Conservation (phyloP, 192 early-diverging fungal species). For the Coemansia sp. region DNA sequence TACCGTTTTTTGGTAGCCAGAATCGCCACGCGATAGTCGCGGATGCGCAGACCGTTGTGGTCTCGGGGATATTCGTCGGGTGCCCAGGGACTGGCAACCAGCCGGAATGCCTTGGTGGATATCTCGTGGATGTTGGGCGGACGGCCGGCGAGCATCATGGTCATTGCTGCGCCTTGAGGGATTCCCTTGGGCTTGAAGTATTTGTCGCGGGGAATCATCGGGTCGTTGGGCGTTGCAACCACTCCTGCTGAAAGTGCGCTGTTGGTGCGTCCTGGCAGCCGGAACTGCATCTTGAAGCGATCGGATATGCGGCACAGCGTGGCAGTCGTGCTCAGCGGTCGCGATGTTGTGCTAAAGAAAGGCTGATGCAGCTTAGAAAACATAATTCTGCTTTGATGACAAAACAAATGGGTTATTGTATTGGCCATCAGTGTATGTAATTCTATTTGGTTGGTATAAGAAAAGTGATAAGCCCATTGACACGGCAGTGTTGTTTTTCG, state of each 20-base stretch:
- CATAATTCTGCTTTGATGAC: background rate
- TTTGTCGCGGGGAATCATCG: constrained; percentile 37
- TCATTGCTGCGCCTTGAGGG: background rate
- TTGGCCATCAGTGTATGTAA: too few relatives aligned
- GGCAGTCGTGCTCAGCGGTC: constrained; percentile 13
- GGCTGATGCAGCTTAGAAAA: background rate
- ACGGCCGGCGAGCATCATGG: constrained; percentile 7
- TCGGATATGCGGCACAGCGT: constrained; percentile 20
- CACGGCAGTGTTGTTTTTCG: background rate
- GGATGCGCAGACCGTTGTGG: constrained; percentile 45
- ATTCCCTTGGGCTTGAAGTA: constrained; percentile 51
- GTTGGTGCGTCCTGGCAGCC: constrained; percentile 38
- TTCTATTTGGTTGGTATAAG: too few relatives aligned
- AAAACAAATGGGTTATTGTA: background rate
- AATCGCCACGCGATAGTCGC: constrained; percentile 43
- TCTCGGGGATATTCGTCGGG: constrained; percentile 44
- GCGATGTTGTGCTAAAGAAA: background rate
- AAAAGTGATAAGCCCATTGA: too few relatives aligned
- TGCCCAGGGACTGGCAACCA: constrained; percentile 38
- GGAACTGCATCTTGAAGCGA: constrained; percentile 37
- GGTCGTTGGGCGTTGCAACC: constrained; percentile 40
- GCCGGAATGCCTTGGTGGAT: constrained; percentile 10
- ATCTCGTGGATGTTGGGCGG: constrained; percentile 3
- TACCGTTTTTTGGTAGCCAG: constrained; percentile 40
- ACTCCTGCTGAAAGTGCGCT: constrained; percentile 38